Conservation (phyloP, 306 rosid species). For the Sicyos edulis region DNA sequence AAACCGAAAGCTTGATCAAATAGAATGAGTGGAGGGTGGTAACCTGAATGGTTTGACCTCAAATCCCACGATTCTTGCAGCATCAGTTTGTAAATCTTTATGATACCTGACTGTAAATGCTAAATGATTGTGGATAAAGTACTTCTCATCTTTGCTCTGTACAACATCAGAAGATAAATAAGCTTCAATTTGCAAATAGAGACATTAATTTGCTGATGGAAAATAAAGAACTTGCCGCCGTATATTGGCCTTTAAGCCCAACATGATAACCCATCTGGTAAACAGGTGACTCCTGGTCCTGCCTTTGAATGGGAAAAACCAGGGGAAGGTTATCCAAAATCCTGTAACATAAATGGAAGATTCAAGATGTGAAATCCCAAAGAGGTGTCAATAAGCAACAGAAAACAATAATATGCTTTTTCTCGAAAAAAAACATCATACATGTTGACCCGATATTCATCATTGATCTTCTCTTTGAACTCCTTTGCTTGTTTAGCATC, state of each 20-base stretch:
- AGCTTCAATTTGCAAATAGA: neutral
- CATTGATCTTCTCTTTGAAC: conserved; percentile 86
- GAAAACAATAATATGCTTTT: neutral
- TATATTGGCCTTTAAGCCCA: conserved; percentile 78
- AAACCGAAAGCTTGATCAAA: conserved; percentile 8
- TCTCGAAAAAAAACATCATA: conserved; percentile 20
- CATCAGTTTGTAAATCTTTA: conserved; percentile 57
- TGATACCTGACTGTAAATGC: conserved; percentile 87
- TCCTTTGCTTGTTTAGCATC: conserved; percentile 77
- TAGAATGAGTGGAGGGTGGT: neutral
- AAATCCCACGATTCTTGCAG: conserved; percentile 92
- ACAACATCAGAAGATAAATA: conserved; percentile 24
- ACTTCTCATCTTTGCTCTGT: conserved; percentile 82
- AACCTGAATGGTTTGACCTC: conserved; percentile 63
- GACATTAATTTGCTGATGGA: conserved; percentile 21
- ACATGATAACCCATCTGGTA: conserved; percentile 86
- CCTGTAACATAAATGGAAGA: conserved; percentile 40
- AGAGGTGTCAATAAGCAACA: neutral
- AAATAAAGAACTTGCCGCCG: conserved; percentile 48
- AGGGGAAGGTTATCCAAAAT: conserved; percentile 92
- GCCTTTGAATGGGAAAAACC: conserved; percentile 67
- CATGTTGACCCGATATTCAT: conserved; percentile 97
- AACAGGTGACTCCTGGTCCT: conserved; percentile 66
- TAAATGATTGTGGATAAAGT: conserved; percentile 85
- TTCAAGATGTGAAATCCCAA: conserved; percentile 15